Percentiles rank a stretch among this genome's conserved stretches.
Conservation (phyloP, 2,329 filamentous ascomycete genomes). For the Colletotrichum aenigma region DNA sequence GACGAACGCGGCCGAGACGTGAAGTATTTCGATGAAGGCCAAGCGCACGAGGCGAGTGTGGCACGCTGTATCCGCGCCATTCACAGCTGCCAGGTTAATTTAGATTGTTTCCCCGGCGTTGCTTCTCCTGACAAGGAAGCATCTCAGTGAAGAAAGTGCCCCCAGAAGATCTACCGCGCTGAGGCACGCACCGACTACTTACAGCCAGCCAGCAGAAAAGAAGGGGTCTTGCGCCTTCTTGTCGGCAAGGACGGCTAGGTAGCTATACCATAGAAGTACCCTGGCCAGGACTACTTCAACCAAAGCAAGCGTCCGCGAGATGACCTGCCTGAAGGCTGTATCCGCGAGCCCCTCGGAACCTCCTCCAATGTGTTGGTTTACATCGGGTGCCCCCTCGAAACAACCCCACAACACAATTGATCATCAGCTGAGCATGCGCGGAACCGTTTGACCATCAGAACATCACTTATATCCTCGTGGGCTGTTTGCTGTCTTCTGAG, state of each 20-base stretch:
- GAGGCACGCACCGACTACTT: neutral
- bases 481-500: neutral
- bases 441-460: neutral
- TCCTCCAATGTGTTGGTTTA: neutral
- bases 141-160: neutral
- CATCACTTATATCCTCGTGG: neutral
- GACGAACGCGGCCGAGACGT: neutral
- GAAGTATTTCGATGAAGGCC: neutral
- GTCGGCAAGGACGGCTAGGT: neutral
- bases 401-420: neutral
- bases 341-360: neutral
- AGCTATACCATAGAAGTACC: neutral
- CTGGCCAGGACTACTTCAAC: neutral
- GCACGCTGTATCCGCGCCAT: neutral
- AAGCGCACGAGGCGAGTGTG: neutral
- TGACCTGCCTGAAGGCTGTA: neutral
- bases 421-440: neutral
- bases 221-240: neutral
- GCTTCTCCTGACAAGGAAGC: neutral
- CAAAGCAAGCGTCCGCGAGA: neutral
- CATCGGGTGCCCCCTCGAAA: neutral
- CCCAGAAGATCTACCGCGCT: neutral
- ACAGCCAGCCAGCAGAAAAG: neutral
- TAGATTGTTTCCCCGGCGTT: neutral
- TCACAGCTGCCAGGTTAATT: neutral